A percentile compares a stretch with the other conserved stretches of the same genome.
Conservation (phyloP, 2,329 filamentous ascomycete species). For the Didymella lethalis region DNA sequence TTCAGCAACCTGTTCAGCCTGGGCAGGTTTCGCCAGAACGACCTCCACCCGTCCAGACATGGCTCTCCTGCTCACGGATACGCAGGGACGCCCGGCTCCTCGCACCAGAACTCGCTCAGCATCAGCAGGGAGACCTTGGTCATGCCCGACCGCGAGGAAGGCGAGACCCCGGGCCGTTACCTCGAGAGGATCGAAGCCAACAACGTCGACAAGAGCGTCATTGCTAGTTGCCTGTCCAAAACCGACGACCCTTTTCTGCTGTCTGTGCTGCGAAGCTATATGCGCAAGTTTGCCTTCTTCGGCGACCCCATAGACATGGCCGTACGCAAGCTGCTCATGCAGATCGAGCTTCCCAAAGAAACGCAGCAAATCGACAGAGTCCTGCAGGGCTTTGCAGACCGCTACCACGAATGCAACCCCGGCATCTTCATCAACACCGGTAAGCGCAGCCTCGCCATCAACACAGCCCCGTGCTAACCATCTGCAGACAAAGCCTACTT, state of each 20-base stretch:
- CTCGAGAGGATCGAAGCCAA: conserved; percentile 82
- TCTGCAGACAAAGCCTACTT: conserved; percentile 88
- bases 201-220: conserved; percentile 77
- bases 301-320: conserved; percentile 98
- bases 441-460: conserved; percentile 38
- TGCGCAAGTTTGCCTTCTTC: conserved; percentile 94
- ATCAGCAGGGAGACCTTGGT: conserved; percentile 73
- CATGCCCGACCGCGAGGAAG: conserved; percentile 81
- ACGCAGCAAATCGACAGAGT: conserved; percentile 98
- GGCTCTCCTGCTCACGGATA: conserved; percentile 67
- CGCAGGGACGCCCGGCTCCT: conserved; percentile 73
- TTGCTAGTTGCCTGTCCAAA: conserved; percentile 86
- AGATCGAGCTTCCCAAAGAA: conserved; percentile 94
- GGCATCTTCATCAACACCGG: conserved; percentile 85
- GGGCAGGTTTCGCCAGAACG: conserved; percentile 79
- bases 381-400: conserved; percentile 90
- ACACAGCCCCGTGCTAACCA: conserved; percentile 27
- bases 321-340: conserved; percentile 92
- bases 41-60: conserved; percentile 67
- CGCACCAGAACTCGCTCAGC: conserved; percentile 85
- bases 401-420: conserved; percentile 98
- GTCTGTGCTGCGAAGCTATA: conserved; percentile 89
- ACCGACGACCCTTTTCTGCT: conserved; percentile 84
- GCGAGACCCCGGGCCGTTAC: conserved; percentile 90
- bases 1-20: conserved; percentile 88